phyloP scores from a whole-genome alignment of 768 basidiomycete species.

The Dentipellis fragilis region DNA sequence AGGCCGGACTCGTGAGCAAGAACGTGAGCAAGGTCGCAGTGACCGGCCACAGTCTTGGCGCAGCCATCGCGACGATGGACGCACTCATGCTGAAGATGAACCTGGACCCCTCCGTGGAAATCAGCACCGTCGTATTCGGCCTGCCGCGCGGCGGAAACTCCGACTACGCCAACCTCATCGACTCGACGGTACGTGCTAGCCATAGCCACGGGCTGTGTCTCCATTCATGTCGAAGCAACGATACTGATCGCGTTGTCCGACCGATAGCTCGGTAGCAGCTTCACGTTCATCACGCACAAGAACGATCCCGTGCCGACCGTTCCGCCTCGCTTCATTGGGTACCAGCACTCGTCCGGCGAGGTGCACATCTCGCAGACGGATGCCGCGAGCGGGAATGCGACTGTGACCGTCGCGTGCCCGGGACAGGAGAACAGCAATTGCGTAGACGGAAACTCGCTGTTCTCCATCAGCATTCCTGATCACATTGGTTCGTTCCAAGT shows the following conservation, averaged over 20 bases:
- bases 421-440: too few relatives aligned
- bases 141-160: conserved; percentile 36
- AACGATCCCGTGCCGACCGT: conserved; percentile 30
- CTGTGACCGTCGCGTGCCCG: too few relatives aligned
- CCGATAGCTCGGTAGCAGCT: conserved; percentile 27
- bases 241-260: conserved; percentile 18
- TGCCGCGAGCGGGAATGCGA: conserved; percentile 1
- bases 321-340: conserved; percentile 30
- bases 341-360: conserved; percentile 32
- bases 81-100: conserved; percentile 28
- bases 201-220: background rate
- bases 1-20: conserved; percentile 19
- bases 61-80: conserved; percentile 37
- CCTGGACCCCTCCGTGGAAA: conserved; percentile 23
- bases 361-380: conserved; percentile 30
- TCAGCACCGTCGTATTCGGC: conserved; percentile 30
- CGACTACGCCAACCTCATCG: conserved; percentile 33
- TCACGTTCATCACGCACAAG: conserved; percentile 49
- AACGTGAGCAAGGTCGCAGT: conserved; percentile 28
- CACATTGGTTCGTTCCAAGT: too few relatives aligned
- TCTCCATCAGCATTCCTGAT: too few relatives aligned
- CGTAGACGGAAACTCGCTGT: too few relatives aligned
- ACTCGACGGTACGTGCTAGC: conserved; percentile 19
- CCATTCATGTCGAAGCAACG: background rate
- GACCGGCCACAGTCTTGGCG: conserved; percentile 37